Evolutionary conservation across 768 basidiomycete genomes (phyloP), one percentile per base, ranked within the genome.

Genomic region (Russula vinacea): DNA sequence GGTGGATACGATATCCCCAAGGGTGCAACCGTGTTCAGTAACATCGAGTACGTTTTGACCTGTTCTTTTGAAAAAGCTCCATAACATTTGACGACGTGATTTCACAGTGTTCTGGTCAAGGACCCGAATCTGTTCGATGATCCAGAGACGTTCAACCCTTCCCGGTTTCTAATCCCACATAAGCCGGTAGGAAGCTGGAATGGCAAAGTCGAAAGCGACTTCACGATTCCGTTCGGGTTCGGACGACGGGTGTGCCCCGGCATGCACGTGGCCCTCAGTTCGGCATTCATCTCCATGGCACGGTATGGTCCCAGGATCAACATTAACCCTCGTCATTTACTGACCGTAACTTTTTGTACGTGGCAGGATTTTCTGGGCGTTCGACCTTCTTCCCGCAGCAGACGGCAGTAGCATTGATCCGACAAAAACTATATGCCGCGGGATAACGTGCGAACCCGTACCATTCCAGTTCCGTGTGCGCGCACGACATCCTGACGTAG

Each of bases 61-160:
- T n/a, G 45, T 33, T 8, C 6, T 45, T n/a, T 22, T 42, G 47
- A 56, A 26, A 3, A 37, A 14, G 8, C 26, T 19, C 16, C 7
- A 14, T 32, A 16, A 17, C 5, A 11, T 44, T 16, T 22, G 24
- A 44, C 24, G 29, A n/a, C 22, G 17, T 2, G 22, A 54, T 29
- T 29, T 3, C n/a, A 22, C 62, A 63, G 70, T 37, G 60, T 56
- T 9, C 64, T 70, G 8, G 61, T 64, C 45, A 62, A 64, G 22
- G 68, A 70, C 33, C 67, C 68, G 29, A 62, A 60, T 39, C 24
- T 70, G 9, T 67, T 73, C 63, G 62, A 70, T 22, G 60, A 65
- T 42, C 70, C 65, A 8, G 69, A 67, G n/a, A 56, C 37, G 10
- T 72, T 72, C 67, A 55, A 63, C n/a, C 70, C 71, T n/a, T 70